phyloP scores from a whole-genome alignment of 108 stramenopile genomes.

The Schizochytrium sp. region DNA sequence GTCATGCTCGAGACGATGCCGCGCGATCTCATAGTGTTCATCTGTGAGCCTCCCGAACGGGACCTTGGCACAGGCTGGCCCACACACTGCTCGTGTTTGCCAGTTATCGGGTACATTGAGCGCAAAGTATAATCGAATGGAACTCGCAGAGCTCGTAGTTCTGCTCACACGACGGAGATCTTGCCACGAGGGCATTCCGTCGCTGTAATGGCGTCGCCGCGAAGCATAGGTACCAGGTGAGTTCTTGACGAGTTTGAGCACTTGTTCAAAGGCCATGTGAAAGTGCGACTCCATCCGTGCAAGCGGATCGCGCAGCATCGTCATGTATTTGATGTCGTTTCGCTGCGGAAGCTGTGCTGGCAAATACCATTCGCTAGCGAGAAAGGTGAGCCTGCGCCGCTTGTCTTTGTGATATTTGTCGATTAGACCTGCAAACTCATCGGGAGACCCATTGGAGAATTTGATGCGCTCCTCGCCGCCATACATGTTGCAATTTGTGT shows the following conservation, averaged over 20 bases:
- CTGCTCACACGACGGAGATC: neutral
- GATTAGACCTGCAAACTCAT: neutral
- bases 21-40: neutral
- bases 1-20: neutral
- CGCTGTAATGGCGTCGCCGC: neutral
- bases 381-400: neutral
- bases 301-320: constrained; percentile 1
- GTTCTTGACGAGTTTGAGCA: neutral
- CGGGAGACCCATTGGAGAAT: neutral
- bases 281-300: constrained; percentile 8
- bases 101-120: neutral
- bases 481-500: neutral
- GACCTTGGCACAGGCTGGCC: neutral
- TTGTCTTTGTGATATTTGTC: neutral
- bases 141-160: neutral
- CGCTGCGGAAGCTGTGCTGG: neutral
- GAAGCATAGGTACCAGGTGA: neutral
- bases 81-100: neutral
- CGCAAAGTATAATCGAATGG: neutral
- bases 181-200: neutral
- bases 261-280: neutral
- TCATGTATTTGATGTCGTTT: neutral
- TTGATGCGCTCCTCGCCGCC: neutral
- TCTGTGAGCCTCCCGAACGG: neutral
- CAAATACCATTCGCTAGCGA: neutral